Evolutionary conservation across 331 rosid genomes (phyloP), one percentile per base, ranked within the genome.

Genomic region (Dryas integrifolia): DNA sequence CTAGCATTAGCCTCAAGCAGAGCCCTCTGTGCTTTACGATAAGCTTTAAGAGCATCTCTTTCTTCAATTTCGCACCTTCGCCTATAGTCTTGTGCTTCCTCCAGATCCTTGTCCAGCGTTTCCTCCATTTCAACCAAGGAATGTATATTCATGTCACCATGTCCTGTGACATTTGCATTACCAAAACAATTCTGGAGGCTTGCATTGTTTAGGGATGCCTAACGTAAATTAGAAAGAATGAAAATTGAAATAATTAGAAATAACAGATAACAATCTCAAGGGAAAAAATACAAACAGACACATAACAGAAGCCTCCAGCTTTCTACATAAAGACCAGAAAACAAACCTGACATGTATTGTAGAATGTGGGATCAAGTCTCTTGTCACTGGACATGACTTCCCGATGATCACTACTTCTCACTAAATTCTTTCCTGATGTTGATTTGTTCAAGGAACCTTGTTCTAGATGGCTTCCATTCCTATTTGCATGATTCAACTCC

Each of bases 11-110:
- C 97, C 87, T 89, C 92, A 55, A 86, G 77, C 85, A 86, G 85
- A 71, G 85, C 87, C 85, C 96, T 86, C 73, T 91, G 98, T 53
- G 97, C 92, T 78, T 87, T 91, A 74, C 85, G 91, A 84, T 91
- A 91, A 88, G 74, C 87, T 88, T 81, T 89, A 77, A 89, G 85
- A 76, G 97, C 96, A 81, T 86, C 88, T 85, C 96, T 86, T 85
- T 91, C 98, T 79, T 88, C 96, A 76, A 89, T 81, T 89, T 94
- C 98, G 79, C 97, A 94, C 72, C 45, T 84, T 72, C 75, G 92
- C 79, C 96, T 83, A 74, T 69, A 85, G 70, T 85, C 95, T 84
- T 89, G 98, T 65, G 96, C 98, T 78, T 94, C 90, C 87, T 91
- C 96, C 78, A 94, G 92, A 73, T 86, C 96, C 88, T 84, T 94